A percentile compares a stretch with the other conserved stretches of the same genome.
Conservation (phyloP, 2,329 filamentous ascomycete genomes). For the Periconia macrospinosa region DNA sequence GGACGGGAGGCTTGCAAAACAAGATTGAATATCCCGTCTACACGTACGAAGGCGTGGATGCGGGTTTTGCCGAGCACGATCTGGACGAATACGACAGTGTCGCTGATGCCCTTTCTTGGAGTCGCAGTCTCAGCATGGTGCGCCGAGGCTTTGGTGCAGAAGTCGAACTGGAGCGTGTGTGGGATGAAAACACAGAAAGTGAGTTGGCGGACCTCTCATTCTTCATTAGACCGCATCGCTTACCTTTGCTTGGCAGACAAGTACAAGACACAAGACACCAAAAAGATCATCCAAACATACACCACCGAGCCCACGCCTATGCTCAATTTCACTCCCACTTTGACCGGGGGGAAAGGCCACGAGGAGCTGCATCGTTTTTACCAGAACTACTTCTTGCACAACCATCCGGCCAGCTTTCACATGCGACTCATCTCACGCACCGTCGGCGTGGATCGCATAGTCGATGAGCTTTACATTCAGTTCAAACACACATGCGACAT, state of each 20-base stretch:
- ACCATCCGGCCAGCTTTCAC: slow-evolving; percentile 50
- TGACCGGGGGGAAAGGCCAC: slow-evolving; percentile 49
- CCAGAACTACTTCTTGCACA: slow-evolving; percentile 56
- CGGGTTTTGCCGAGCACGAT: slow-evolving; percentile 73
- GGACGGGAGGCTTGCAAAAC: slow-evolving; percentile 49
- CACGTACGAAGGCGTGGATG: slow-evolving; percentile 58
- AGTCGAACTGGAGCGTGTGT: slow-evolving; percentile 48
- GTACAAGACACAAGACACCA: slow-evolving; percentile 37
- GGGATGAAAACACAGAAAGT: slow-evolving; percentile 48
- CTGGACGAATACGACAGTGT: slow-evolving; percentile 68
- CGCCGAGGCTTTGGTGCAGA: slow-evolving; percentile 61
- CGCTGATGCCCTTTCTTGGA: slow-evolving; percentile 68
- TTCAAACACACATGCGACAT: slow-evolving; percentile 61
- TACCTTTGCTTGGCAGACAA: slow-evolving; percentile 26
- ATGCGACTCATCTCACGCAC: slow-evolving; percentile 61
- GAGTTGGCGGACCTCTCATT: slow-evolving; percentile 2
- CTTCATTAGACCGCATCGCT: neutral
- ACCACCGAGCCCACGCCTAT: slow-evolving; percentile 39
- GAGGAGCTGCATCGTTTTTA: slow-evolving; percentile 57
- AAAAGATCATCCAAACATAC: slow-evolving; percentile 44
- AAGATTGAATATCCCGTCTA: slow-evolving; percentile 52
- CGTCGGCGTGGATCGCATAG: slow-evolving; percentile 60
- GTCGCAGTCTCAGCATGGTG: slow-evolving; percentile 62
- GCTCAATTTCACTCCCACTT: slow-evolving; percentile 48
- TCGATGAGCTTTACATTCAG: slow-evolving; percentile 61